Base-by-base conservation (phyloP, 192 early-diverging fungal genomes). In the Backusella sp. region DNA sequence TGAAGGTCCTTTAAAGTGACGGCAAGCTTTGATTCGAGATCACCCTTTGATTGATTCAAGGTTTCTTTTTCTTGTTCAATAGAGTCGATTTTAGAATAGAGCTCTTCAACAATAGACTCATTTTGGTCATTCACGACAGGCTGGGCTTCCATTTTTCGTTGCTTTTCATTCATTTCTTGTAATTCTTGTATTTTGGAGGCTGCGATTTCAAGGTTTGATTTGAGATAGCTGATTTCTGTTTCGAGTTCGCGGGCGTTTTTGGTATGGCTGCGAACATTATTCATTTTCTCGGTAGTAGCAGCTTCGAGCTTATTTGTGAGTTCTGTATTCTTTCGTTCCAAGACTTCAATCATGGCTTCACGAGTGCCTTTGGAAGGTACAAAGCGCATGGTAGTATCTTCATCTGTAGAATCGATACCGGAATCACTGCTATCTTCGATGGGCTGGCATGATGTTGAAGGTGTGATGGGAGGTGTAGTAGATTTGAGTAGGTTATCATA, bases 11-110 rank as follows among this genome's bases (percentile, higher is more conserved):
- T 41, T 15, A 78, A 59, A 2, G 78, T 77, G 7, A 62, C 35
- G 8, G 73, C 53, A 11, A 84, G 68, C n/a, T 77, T 74, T 30
- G 52, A 41, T 73, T 86, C 84, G n/a, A 84, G 52, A 23, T 84
- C 82, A 28, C 28, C 0, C 53, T 86, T 86, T 15, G 84, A 32
- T 23, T 69, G 62, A 65, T 71, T 76, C 26, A 83, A 1, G 12
- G 30, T 14, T 32, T 69, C 41, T 66, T 82, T 81, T 68, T 84
- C 79, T 11, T 70, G 37, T 56, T 84, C 73, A 6, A 84, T 59
- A 4, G 72, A 71, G 21, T 70, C 35, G 1, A 86, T 70, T 73
- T 84, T 81, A n/a, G 74, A 35, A 12, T 80, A 46, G 52, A 86
- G 53, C 14, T 59, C 65, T 6, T 82, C 81, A 30, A 81, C 74